A percentile compares a stretch with the other conserved stretches of the same genome.
Evolutionary conservation across 2,329 filamentous ascomycete species (phyloP).

Genomic region (Hymenoscyphus occultus): DNA sequence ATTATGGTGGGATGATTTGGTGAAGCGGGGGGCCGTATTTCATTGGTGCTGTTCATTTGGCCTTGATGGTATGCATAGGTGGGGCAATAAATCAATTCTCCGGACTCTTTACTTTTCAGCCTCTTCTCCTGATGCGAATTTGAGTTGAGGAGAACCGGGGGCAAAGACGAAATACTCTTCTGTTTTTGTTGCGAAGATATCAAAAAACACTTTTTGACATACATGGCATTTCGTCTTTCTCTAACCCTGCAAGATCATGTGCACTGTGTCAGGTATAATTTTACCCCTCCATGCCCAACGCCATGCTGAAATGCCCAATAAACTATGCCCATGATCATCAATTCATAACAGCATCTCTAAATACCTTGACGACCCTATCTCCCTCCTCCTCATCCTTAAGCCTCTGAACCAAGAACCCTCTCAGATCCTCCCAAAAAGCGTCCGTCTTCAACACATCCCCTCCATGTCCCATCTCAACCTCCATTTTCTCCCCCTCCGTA

Average conservation of each 20-base stretch:
- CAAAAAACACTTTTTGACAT: slow-evolving; percentile 26
- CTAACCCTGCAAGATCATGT: slow-evolving; percentile 8
- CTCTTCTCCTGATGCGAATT: slow-evolving; percentile 2
- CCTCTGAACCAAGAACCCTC: slow-evolving; percentile 75
- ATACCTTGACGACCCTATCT: slow-evolving; percentile 61
- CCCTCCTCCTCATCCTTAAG: slow-evolving; percentile 68
- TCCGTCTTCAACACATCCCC: slow-evolving; percentile 62
- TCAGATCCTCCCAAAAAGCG: slow-evolving; percentile 84
- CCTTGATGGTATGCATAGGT: slow-evolving; percentile 30
- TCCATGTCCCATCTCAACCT: slow-evolving; percentile 44
- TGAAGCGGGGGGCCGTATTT: slow-evolving; percentile 25
- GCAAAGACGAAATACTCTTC: slow-evolving; percentile 11
- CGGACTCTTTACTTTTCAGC: slow-evolving; percentile 12
- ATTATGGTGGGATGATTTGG: slow-evolving; percentile 10
- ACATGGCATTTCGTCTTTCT: slow-evolving; percentile 16
- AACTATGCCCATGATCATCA: slow-evolving; percentile 1
- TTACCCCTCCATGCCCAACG: slow-evolving; percentile 20
- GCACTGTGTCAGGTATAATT: slow-evolving; percentile 7
- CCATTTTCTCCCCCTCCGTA: slow-evolving; percentile 34
- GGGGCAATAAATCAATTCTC: slow-evolving; percentile 19
- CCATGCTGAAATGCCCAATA: slow-evolving; percentile 19
- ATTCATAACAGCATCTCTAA: slow-evolving; percentile 57
- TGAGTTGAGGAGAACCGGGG: slow-evolving; percentile 8
- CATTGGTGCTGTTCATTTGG: slow-evolving; percentile 32
- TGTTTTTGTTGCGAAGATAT: slow-evolving; percentile 19